A percentile compares a stretch with the other conserved stretches of the same genome.
These are phyloP conservation scores for Endocladia muricata DNA, from an alignment of 31 red algal species.

Conservation along the genomic window DNA sequence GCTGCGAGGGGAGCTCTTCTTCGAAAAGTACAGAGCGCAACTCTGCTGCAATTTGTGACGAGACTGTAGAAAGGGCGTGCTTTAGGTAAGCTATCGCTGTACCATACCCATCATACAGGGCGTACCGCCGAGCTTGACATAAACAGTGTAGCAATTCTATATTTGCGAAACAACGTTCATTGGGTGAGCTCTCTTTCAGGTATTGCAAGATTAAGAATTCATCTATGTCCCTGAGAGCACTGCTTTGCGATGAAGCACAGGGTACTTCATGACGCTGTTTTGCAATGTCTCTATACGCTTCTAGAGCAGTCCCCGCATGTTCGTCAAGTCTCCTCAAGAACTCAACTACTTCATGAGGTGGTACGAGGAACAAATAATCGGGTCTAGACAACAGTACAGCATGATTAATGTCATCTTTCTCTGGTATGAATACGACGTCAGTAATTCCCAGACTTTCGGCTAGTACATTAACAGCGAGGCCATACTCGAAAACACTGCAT, in stretches of 20 bases:
- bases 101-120: slow-evolving; percentile 45
- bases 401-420: slow-evolving; percentile 29
- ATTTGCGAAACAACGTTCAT: neutral
- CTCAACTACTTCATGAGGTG: slow-evolving; percentile 27
- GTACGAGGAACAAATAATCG: slow-evolving; percentile 31
- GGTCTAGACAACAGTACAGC: slow-evolving; percentile 38
- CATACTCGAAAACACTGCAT: neutral
- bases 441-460: slow-evolving; percentile 11
- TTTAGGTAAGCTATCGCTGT: slow-evolving; percentile 29
- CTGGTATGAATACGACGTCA: slow-evolving; percentile 18
- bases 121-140: slow-evolving; percentile 42
- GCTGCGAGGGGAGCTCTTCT: neutral
- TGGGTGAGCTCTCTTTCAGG: no score
- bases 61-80: neutral
- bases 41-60: neutral
- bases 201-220: no score
- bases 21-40: slow-evolving; percentile 12
- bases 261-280: no score
- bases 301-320: neutral
- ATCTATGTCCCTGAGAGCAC: no score
- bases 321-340: slow-evolving; percentile 23
- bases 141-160: slow-evolving; percentile 24
- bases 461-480: neutral
- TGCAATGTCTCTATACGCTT: neutral
- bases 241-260: no score